Conservation (phyloP, 768 basidiomycete genomes). For the Mycena rebaudengoi region DNA sequence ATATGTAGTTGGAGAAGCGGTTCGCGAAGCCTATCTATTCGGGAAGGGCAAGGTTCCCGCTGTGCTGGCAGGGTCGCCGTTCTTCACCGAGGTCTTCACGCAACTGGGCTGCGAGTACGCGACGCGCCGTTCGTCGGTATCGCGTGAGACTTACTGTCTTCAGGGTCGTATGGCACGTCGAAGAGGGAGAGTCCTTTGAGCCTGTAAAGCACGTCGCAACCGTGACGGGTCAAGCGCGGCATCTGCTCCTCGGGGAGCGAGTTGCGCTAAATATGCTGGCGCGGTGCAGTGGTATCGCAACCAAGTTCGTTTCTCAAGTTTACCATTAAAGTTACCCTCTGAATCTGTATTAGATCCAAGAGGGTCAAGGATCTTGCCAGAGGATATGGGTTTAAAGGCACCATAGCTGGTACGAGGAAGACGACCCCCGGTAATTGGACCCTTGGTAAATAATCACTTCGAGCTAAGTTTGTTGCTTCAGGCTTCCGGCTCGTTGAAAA, state of each 20-base stretch:
- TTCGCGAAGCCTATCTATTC: constrained; percentile 85
- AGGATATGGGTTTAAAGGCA: constrained; percentile 82
- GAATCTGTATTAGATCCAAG: constrained; percentile 69
- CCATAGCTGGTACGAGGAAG: constrained; percentile 95
- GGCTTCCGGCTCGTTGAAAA: constrained; percentile 98
- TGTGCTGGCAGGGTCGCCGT: constrained; percentile 93
- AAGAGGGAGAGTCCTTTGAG: constrained; percentile 84
- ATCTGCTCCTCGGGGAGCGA: constrained; percentile 90
- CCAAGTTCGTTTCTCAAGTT: constrained; percentile 70
- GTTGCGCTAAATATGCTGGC: constrained; percentile 94
- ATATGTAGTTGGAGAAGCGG: constrained; percentile 92
- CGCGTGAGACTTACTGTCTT: background rate
- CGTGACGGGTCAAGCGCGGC: constrained; percentile 87
- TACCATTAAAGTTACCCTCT: background rate
- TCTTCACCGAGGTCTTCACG: constrained; percentile 91
- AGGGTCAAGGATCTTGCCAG: constrained; percentile 81
- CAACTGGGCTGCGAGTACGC: constrained; percentile 91
- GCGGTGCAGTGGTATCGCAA: constrained; percentile 96
- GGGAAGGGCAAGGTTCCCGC: constrained; percentile 85
- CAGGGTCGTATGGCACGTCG: constrained; percentile 94
- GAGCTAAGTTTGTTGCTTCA: constrained; percentile 34
- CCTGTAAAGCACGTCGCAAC: constrained; percentile 90
- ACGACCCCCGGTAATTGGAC: constrained; percentile 81
- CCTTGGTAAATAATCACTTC: too few relatives aligned
- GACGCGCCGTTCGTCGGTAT: background rate